phyloP scores from a whole-genome alignment of 2,329 filamentous ascomycete genomes.

The Epichloe festucae region DNA sequence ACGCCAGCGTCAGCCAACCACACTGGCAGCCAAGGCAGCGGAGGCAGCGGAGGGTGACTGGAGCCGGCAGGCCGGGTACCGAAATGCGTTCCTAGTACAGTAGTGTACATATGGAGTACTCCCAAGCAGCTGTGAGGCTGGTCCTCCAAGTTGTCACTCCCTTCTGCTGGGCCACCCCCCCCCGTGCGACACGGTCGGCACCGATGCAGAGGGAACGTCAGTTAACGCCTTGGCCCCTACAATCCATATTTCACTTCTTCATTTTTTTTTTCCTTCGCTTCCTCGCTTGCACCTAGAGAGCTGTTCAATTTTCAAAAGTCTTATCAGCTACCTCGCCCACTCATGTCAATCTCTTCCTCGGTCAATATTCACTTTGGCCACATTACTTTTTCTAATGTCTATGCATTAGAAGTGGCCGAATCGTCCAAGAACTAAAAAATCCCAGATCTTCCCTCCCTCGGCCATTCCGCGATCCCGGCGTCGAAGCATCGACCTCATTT shows the following conservation, averaged over 20 bases:
- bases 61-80: conserved; percentile 4
- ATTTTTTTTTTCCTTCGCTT: background rate
- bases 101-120: background rate
- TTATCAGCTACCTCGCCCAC: background rate
- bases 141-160: background rate
- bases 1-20: background rate
- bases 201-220: conserved; percentile 4
- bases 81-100: background rate
- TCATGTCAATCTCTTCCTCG: background rate
- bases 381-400: background rate
- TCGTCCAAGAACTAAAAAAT: background rate
- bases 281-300: background rate
- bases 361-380: background rate
- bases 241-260: conserved; percentile 3
- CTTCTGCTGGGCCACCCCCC: conserved; percentile 1
- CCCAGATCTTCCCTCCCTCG: conserved; percentile 3
- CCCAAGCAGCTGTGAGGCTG: background rate
- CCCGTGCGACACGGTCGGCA: conserved; percentile 2
- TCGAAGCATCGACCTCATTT: conserved; percentile 3
- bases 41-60: background rate
- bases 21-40: background rate
- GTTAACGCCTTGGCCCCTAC: conserved; percentile 1
- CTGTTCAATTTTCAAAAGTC: background rate
- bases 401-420: background rate
- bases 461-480: conserved; percentile 4